A percentile compares a stretch with the other conserved stretches of the same genome.
Evolutionary conservation across 441 rosid species (phyloP).

Genomic region (Bruguiera hainesii): DNA sequence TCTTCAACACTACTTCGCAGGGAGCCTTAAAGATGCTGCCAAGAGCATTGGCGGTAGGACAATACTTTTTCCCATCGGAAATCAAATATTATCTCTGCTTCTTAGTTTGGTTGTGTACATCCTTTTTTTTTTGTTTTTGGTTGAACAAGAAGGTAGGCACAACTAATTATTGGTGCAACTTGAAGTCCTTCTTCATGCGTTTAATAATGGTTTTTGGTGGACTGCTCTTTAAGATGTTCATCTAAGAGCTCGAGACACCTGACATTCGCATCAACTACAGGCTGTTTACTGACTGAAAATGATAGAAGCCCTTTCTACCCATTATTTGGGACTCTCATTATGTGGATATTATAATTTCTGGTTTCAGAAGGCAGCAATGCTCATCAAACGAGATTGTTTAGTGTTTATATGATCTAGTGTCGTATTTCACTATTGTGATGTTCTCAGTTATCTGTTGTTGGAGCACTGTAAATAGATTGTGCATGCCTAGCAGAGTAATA

Average conservation of each 20-base stretch:
- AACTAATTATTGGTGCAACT: background rate
- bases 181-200: background rate
- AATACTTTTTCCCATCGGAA: constrained; percentile 7
- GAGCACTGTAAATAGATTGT: background rate
- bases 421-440: background rate
- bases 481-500: background rate
- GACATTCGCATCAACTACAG: background rate
- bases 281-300: background rate
- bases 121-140: background rate
- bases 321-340: too few species aligned
- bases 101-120: background rate
- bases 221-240: background rate
- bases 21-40: constrained; percentile 55
- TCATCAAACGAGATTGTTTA: background rate
- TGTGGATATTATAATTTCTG: too few species aligned
- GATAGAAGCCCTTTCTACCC: too few species aligned
- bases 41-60: constrained; percentile 45
- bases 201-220: constrained; percentile 7
- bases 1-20: constrained; percentile 50
- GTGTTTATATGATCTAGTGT: background rate
- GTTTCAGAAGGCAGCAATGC: too few species aligned
- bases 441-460: background rate
- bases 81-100: constrained; percentile 3
- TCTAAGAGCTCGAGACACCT: background rate
- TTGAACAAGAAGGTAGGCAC: constrained; percentile 1